Base-by-base conservation (phyloP, 1,139 yeast species). In the Kurtzmaniella quercitrusa region DNA sequence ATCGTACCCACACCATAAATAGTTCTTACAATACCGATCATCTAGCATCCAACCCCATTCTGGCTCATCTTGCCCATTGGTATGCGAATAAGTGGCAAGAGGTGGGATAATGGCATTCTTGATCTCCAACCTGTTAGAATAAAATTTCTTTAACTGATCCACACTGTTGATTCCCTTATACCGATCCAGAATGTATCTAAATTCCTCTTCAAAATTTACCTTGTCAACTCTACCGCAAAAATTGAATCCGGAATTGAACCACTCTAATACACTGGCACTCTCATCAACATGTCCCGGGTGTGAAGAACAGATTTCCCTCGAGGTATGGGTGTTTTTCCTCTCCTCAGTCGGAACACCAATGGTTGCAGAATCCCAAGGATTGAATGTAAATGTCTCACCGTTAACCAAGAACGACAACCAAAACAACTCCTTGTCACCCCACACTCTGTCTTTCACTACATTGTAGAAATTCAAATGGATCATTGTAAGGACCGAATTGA, bases 1-100 rank as follows among this genome's bases (percentile, higher is more conserved):
- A 15, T 67, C 62, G 45, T 66, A 66, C 2, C 62, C 72, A 54
- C 73, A 67, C 72, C 72, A 67, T 3, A 65, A 60, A 47, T 67
- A 67, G 4, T 63, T 63, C 36, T 53, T 47, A 48, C 73, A 67
- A 47, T 64, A 66, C 15, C 54, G 56, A 10, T 58, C 44, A 56
- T 62, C 51, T 27, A 52, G 55, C 27, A 50, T 43, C 73, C 73
- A 67, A 2, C 68, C 52, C 38, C 52, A 42, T 24, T 53, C 55
- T 8, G 70, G 63, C 48, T 67, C 72, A 12, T 61, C 56, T 9
- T 63, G 62, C 25, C 48, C 42, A 40, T 57, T 55, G 2, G 44
- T 48, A 37, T 48, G 48, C 8, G 38, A 27, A 3, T 42, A 42
- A 11, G 52, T 47, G 24, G 44, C 44, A 37, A 41, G 43, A 1